Evolutionary conservation across 768 basidiomycete species (phyloP).

Genomic region (Tulasnella sp.): DNA sequence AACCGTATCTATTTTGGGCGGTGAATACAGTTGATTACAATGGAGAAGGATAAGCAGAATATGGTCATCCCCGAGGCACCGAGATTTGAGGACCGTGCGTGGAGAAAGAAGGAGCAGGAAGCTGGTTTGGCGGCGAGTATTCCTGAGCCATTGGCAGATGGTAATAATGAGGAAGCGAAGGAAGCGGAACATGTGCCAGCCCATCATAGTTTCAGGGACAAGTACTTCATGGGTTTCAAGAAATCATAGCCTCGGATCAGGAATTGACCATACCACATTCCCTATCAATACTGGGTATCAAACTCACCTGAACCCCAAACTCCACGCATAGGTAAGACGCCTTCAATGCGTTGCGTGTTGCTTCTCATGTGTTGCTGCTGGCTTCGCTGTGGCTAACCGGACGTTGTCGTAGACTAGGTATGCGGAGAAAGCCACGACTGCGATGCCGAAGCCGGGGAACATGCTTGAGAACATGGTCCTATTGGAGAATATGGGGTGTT

Average conservation of each 20-base stretch:
- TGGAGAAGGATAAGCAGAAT: constrained; percentile 50
- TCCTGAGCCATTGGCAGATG: constrained; percentile 19
- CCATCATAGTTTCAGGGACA: constrained; percentile 79
- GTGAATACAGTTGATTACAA: constrained; percentile 71
- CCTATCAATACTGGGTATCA: neutral
- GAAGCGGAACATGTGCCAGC: constrained; percentile 48
- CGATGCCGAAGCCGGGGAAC: constrained; percentile 93
- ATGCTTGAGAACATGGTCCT: constrained; percentile 79
- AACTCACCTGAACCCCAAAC: too few relatives aligned
- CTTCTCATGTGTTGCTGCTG: neutral
- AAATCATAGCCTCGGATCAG: neutral
- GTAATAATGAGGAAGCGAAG: constrained; percentile 12
- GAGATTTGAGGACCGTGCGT: constrained; percentile 33
- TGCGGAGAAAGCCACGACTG: constrained; percentile 79
- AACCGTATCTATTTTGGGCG: neutral
- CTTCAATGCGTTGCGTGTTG: neutral
- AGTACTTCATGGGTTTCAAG: constrained; percentile 71
- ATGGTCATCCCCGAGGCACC: constrained; percentile 38
- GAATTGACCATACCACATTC: neutral
- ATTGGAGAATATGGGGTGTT: constrained; percentile 76
- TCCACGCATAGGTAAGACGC: neutral
- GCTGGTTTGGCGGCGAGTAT: neutral
- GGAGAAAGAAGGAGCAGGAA: constrained; percentile 1
- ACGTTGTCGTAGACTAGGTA: constrained; percentile 83
- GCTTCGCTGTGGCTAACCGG: neutral